Evolutionary conservation across 2,329 filamentous ascomycete genomes (phyloP).

Genomic region (Xylariaceae sp.): DNA sequence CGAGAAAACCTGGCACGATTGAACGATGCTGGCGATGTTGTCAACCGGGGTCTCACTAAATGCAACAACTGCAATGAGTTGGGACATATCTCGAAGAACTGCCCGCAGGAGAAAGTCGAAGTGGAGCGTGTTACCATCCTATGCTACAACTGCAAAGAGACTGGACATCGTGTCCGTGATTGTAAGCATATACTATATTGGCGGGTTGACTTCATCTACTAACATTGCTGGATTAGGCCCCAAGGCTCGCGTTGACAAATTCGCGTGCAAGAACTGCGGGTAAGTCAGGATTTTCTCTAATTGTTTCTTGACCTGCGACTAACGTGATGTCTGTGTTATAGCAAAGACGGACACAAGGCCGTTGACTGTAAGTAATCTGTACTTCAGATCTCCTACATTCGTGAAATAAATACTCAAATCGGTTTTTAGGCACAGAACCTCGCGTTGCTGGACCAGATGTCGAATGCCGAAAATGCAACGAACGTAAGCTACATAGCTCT

Average conservation of each 20-base stretch:
- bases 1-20: conserved; percentile 59
- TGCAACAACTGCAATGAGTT: conserved; percentile 60
- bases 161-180: conserved; percentile 63
- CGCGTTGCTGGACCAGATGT: conserved; percentile 54
- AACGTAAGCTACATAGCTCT: conserved; percentile 41
- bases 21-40: conserved; percentile 58
- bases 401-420: conserved; percentile 15
- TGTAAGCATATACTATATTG: conserved; percentile 45
- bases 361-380: conserved; percentile 41
- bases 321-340: conserved; percentile 15
- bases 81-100: conserved; percentile 57
- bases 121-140: conserved; percentile 43
- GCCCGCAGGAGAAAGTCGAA: conserved; percentile 53
- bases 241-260: conserved; percentile 56
- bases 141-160: conserved; percentile 60
- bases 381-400: conserved; percentile 9
- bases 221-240: conserved; percentile 39
- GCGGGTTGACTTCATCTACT: conserved; percentile 8
- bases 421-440: conserved; percentile 42
- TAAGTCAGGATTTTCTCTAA: conserved; percentile 31
- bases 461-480: conserved; percentile 60
- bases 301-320: background rate
- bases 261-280: conserved; percentile 63
- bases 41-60: conserved; percentile 52
- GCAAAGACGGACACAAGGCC: conserved; percentile 46